phyloP scores from a whole-genome alignment of 495 filamentous ascomycete species.

The Penicillium egyptiacum region DNA sequence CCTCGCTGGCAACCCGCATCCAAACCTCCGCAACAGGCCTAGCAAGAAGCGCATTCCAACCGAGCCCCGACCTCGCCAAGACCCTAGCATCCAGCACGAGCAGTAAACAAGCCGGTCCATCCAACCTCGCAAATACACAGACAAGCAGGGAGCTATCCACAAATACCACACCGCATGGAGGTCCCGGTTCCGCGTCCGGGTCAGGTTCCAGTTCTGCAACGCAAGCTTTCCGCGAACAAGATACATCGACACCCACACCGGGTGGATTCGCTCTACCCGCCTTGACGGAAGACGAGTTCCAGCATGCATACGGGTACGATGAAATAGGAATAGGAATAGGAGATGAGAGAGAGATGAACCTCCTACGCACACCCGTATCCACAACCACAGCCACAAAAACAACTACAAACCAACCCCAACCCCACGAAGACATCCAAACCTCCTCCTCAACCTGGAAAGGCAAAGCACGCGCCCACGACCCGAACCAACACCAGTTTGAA shows the following conservation, averaged over 20 bases:
- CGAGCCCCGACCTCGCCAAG: slow-evolving; percentile 26
- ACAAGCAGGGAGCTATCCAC: slow-evolving; percentile 5
- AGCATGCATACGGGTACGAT: neutral
- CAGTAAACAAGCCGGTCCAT: slow-evolving; percentile 27
- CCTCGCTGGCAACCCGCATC: slow-evolving; percentile 38
- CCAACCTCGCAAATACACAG: slow-evolving; percentile 8
- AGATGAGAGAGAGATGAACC: too few species aligned
- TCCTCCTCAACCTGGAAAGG: slow-evolving; percentile 32
- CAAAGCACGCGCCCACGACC: slow-evolving; percentile 23
- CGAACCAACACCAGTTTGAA: slow-evolving; percentile 19
- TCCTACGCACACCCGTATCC: too few species aligned
- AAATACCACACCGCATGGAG: slow-evolving; percentile 16
- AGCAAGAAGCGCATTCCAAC: slow-evolving; percentile 35
- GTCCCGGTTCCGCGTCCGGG: slow-evolving; percentile 2
- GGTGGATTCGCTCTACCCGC: slow-evolving; percentile 30
- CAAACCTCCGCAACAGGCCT: slow-evolving; percentile 41
- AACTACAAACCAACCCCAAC: neutral
- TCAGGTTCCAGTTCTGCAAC: neutral
- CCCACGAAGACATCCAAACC: slow-evolving; percentile 7
- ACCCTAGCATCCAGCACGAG: slow-evolving; percentile 26
- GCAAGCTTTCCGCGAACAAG: slow-evolving; percentile 23
- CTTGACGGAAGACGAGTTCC: slow-evolving; percentile 37
- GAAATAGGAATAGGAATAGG: too few species aligned
- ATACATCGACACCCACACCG: neutral
- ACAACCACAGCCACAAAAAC: neutral